Conservation (phyloP, 108 stramenopile genomes). For the Cylindrotheca fusiformis region DNA sequence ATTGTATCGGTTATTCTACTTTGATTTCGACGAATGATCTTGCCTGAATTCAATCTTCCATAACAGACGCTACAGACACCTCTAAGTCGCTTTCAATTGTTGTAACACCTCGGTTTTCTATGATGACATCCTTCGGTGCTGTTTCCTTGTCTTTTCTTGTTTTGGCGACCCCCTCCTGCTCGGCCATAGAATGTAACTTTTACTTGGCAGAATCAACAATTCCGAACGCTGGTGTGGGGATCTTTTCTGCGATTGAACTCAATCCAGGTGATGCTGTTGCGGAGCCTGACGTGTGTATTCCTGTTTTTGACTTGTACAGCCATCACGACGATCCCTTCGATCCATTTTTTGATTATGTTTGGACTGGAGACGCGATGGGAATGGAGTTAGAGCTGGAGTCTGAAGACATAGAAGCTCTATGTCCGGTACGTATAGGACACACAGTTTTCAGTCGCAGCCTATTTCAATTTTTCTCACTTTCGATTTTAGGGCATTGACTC, state of each 20-base stretch:
- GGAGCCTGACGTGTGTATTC: not conserved
- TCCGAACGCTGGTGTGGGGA: conserved; percentile 57
- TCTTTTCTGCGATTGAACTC: conserved; percentile 45
- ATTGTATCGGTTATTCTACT: too few species aligned
- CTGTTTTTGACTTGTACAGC: conserved; percentile 24
- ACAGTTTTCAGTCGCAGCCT: conserved; percentile 4
- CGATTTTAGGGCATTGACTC: conserved; percentile 36
- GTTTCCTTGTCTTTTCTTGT: too few species aligned
- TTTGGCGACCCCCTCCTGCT: not conserved
- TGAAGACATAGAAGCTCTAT: conserved; percentile 13
- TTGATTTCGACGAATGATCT: too few species aligned
- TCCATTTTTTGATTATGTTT: conserved; percentile 42
- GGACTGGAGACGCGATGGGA: conserved; percentile 37
- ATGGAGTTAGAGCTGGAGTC: conserved; percentile 43
- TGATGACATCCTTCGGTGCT: too few species aligned
- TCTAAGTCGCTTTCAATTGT: not conserved
- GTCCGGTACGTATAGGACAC: conserved; percentile 45
- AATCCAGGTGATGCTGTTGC: conserved; percentile 10
- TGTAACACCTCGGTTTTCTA: not conserved
- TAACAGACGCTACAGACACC: not conserved
- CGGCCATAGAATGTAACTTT: conserved; percentile 34
- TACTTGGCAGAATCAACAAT: conserved; percentile 65
- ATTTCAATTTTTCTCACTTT: conserved; percentile 7
- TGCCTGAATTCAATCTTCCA: not conserved
- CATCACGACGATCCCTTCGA: conserved; percentile 10